Percentiles rank a stretch among this genome's conserved stretches.
Evolutionary conservation across 2,329 filamentous ascomycete genomes (phyloP).

Genomic region (Thyridium curvatum): DNA sequence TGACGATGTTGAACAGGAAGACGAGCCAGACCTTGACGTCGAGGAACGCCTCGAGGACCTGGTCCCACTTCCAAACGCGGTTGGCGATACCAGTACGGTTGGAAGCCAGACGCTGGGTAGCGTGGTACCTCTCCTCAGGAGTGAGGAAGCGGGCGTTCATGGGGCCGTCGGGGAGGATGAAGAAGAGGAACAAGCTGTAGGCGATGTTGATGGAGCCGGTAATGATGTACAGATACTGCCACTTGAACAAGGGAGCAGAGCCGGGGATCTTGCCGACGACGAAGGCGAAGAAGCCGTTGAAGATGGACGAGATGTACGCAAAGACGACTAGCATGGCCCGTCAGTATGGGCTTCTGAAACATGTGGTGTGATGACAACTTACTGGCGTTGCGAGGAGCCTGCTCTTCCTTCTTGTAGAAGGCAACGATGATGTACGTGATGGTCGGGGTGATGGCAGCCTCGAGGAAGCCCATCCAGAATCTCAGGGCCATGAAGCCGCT

Average conservation of each 20-base stretch:
- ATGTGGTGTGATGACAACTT: not conserved
- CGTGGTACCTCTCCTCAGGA: conserved; percentile 17
- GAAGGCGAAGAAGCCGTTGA: conserved; percentile 38
- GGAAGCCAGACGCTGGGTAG: conserved; percentile 22
- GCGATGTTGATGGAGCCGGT: conserved; percentile 21
- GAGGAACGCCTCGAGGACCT: conserved; percentile 10
- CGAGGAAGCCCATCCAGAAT: conserved; percentile 27
- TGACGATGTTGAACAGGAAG: conserved; percentile 11
- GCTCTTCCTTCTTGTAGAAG: conserved; percentile 29
- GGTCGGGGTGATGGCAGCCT: conserved; percentile 24
- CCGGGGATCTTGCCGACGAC: conserved; percentile 8
- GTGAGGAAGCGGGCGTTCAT: conserved; percentile 26
- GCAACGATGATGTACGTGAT: conserved; percentile 26
- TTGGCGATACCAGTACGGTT: conserved; percentile 28
- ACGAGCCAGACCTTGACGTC: conserved; percentile 16
- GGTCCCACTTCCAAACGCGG: conserved; percentile 8
- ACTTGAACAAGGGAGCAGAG: conserved; percentile 7
- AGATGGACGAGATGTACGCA: conserved; percentile 24
- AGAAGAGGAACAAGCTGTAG: conserved; percentile 18
- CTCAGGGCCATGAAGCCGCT: conserved; percentile 23
- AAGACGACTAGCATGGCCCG: conserved; percentile 18
- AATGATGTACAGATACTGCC: conserved; percentile 20
- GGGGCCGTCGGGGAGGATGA: conserved; percentile 25
- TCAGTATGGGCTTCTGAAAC: conserved; percentile 14
- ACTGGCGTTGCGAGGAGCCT: conserved; percentile 24